Base-by-base conservation (phyloP, 2,329 filamentous ascomycete species). In the Capronia americana region DNA sequence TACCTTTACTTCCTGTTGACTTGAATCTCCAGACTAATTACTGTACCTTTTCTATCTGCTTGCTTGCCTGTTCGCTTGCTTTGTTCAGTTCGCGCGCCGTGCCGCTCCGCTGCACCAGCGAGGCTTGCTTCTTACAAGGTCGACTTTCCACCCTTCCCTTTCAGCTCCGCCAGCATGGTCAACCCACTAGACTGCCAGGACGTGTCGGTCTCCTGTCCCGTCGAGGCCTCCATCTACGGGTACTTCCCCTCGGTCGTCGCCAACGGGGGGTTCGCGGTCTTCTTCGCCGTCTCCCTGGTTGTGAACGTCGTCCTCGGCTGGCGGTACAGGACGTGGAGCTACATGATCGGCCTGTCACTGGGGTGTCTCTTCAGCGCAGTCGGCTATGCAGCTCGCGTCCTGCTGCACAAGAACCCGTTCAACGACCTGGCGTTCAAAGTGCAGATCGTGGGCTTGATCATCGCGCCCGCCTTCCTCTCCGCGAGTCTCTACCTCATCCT, bases 401-500 rank as follows among this genome's bases (percentile, higher is more conserved):
- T 48, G 44, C 17, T 48, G 44, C 44, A 48, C 44, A 48, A 48
- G 17, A 48, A 48, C 44, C 44, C 44, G 6, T 48, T n/a, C 17
- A 20, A 23, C 44, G 20, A 2, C 17, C 17, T n/a, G 17, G 44
- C 44, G 17, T n/a, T 48, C 17, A n/a, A n/a, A 4, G 20, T 48
- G 44, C 17, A 48, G 17, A 48, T 48, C 44, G 17, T 48, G 17
- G 6, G 17, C 44, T 11, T 48, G 44, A 48, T 48, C 44, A 5
- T 48, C 17, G 17, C 44, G 44, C 44, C 44, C 17, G 17, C 44
- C 44, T 48, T 48, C 44, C 20, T 48, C 44, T n/a, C 44, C 44
- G 44, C 44, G 44, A 23, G 17, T n/a, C 44, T 48, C 44, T 48
- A 48, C 44, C 44, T 48, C 44, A 48, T 23, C 17, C 44, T 48